These are phyloP conservation scores for Colletotrichum chlorophyti DNA, from an alignment of 2,329 filamentous ascomycete species.

Conservation along the genomic window DNA sequence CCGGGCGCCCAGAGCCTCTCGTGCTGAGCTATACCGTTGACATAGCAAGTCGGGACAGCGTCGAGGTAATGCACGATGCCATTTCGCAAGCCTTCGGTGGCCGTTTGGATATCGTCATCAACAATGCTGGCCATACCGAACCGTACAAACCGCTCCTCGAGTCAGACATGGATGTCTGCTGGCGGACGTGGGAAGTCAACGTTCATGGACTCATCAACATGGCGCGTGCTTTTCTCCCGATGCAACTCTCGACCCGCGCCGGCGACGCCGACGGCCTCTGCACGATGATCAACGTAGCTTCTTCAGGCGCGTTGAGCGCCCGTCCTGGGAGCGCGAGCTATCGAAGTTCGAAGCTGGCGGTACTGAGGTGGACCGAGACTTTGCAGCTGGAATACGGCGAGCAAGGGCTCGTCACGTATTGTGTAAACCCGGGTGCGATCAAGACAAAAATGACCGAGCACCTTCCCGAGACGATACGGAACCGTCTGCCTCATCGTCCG, in stretches of 20 bases:
- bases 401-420: conserved; percentile 30
- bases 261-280: conserved; percentile 6
- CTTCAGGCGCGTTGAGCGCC: conserved; percentile 30
- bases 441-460: conserved; percentile 29
- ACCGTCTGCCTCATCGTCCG: conserved; percentile 26
- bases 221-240: conserved; percentile 30
- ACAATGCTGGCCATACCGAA: conserved; percentile 29
- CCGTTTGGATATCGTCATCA: conserved; percentile 16
- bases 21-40: conserved; percentile 25
- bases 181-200: conserved; percentile 33
- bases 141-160: conserved; percentile 27
- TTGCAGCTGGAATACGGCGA: conserved; percentile 28
- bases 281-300: conserved; percentile 31
- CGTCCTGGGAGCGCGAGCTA: conserved; percentile 17
- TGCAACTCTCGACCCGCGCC: conserved; percentile 21
- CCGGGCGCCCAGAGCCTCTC: conserved; percentile 27
- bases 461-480: conserved; percentile 30
- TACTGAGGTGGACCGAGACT: conserved; percentile 29
- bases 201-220: conserved; percentile 30
- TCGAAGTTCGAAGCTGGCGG: conserved; percentile 24
- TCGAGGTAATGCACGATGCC: conserved; percentile 13
- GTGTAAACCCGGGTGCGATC: conserved; percentile 32
- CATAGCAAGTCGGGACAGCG: conserved; percentile 27
- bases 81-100: conserved; percentile 23
- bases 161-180: conserved; percentile 29